These are phyloP conservation scores for Rhododendron mucronatum DNA, from an alignment of 148 eudicot genomes.

Conservation along the genomic window DNA sequence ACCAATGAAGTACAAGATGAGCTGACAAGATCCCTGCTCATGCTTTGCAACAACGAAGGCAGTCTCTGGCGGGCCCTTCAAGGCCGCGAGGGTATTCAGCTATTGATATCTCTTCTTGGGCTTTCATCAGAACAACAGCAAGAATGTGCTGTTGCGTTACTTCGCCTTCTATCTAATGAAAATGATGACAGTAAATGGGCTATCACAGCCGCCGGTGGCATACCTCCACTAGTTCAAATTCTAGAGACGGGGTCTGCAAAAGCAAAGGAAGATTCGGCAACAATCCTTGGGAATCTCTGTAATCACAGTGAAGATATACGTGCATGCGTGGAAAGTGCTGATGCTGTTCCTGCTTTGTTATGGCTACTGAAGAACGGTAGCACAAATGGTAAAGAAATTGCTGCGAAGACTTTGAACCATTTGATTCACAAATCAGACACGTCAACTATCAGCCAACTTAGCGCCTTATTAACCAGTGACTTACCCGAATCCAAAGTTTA, in stretches of 20 bases:
- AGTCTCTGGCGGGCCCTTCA: constrained; percentile 94
- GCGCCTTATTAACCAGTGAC: constrained; percentile 87
- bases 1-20: constrained; percentile 88
- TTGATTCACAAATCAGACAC: constrained; percentile 96
- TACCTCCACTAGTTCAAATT: constrained; percentile 98
- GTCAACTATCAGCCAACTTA: constrained; percentile 92
- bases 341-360: constrained; percentile 96
- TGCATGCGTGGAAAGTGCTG: constrained; percentile 99
- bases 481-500: constrained; percentile 93
- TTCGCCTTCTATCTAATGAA: constrained; percentile 81
- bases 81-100: constrained; percentile 98
- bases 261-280: constrained; percentile 98
- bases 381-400: constrained; percentile 88
- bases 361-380: constrained; percentile 98
- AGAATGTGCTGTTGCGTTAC: constrained; percentile 96
- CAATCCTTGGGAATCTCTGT: constrained; percentile 92
- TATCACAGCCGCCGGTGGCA: constrained; percentile 99
- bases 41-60: constrained; percentile 72
- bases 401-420: constrained; percentile 91
- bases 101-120: constrained; percentile 94
- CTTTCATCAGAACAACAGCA: constrained; percentile 99
- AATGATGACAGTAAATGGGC: constrained; percentile 99
- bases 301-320: constrained; percentile 99
- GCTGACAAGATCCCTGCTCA: constrained; percentile 71
- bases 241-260: constrained; percentile 95